Percentiles rank a stretch among this genome's conserved stretches.
Evolutionary conservation across 2,329 filamentous ascomycete genomes (phyloP).

Genomic region (Arthroderma uncinatum): DNA sequence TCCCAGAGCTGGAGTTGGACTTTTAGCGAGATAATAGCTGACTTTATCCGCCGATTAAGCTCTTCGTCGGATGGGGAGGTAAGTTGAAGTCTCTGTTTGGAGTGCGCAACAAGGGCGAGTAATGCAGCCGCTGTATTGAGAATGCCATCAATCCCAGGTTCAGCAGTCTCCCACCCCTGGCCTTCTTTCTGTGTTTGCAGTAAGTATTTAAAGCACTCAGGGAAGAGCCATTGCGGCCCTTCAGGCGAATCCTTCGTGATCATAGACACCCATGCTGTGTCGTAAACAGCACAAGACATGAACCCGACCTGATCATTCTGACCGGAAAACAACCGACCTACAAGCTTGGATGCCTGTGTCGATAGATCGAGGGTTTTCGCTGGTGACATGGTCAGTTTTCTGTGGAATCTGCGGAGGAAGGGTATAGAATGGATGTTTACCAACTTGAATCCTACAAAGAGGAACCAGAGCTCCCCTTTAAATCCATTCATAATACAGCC

Average conservation of each 20-base stretch:
- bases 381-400: neutral
- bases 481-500: neutral
- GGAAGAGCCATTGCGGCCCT: conserved; percentile 22
- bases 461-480: neutral
- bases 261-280: conserved; percentile 30
- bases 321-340: neutral
- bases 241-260: conserved; percentile 16
- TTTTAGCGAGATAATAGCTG: conserved; percentile 16
- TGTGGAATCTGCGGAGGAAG: neutral
- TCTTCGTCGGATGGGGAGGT: neutral
- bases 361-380: neutral
- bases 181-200: conserved; percentile 19
- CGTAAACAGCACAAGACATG: conserved; percentile 23
- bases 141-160: conserved; percentile 25
- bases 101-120: conserved; percentile 17
- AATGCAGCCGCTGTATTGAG: conserved; percentile 27
- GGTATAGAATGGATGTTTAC: neutral
- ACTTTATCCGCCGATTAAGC: conserved; percentile 14
- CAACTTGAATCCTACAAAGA: neutral
- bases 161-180: conserved; percentile 22
- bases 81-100: neutral
- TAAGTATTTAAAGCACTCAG: conserved; percentile 24
- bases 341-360: neutral
- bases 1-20: conserved; percentile 21
- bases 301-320: conserved; percentile 14